phyloP scores from a whole-genome alignment of 2,329 filamentous ascomycete genomes.

The Teratosphaeria viscida region DNA sequence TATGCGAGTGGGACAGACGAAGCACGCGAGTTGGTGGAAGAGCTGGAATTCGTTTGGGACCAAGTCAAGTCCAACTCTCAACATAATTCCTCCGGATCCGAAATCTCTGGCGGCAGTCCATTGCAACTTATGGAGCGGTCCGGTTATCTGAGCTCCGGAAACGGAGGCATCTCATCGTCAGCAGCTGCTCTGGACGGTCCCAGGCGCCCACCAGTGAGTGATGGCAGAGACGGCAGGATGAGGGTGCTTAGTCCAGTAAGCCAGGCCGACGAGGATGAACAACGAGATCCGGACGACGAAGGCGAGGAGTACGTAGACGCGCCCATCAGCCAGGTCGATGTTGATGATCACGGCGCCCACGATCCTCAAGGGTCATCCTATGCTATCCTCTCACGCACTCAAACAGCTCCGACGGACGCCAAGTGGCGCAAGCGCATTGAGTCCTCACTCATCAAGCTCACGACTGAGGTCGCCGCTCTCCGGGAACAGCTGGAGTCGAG shows the following conservation, averaged over 20 bases:
- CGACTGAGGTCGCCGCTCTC: constrained; percentile 81
- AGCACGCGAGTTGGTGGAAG: constrained; percentile 74
- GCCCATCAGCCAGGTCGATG: constrained; percentile 36
- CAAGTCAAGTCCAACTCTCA: constrained; percentile 70
- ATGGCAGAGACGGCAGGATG: constrained; percentile 23
- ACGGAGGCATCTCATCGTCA: constrained; percentile 14
- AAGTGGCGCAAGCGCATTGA: constrained; percentile 79
- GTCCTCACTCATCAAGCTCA: constrained; percentile 75
- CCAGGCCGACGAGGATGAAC: constrained; percentile 43
- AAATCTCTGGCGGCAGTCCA: constrained; percentile 16
- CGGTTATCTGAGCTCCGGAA: constrained; percentile 21
- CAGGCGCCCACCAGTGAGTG: not conserved
- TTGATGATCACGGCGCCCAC: constrained; percentile 4
- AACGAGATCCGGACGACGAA: constrained; percentile 30
- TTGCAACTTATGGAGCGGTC: constrained; percentile 23
- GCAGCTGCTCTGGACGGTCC: constrained; percentile 19
- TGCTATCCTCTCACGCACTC: constrained; percentile 1
- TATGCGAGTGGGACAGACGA: constrained; percentile 81
- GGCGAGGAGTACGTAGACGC: constrained; percentile 38
- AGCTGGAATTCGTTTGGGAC: constrained; percentile 99
- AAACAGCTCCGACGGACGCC: constrained; percentile 24
- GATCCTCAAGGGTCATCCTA: constrained; percentile 1
- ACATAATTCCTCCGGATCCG: constrained; percentile 13
- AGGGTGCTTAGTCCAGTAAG: constrained; percentile 74
- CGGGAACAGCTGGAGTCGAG: constrained; percentile 80